phyloP scores from a whole-genome alignment of 371 early-diverging fungal genomes.

The Mucor sp. region DNA sequence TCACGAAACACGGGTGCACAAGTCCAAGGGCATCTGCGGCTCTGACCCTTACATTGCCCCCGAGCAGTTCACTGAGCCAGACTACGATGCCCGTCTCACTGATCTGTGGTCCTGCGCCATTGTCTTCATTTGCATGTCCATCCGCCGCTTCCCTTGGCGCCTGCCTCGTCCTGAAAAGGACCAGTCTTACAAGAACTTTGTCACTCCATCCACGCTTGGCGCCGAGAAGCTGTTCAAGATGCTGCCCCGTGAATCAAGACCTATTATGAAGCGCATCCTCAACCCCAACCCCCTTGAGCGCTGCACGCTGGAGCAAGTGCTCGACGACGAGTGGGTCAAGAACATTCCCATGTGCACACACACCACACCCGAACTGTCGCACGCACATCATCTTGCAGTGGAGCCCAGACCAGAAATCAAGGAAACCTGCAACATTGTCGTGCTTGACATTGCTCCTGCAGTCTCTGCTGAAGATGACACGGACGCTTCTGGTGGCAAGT shows the following conservation, averaged over 20 bases:
- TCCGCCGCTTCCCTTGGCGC: constrained; percentile 72
- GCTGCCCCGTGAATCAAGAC: constrained; percentile 46
- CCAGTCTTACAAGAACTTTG: constrained; percentile 48
- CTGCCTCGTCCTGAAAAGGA: constrained; percentile 49
- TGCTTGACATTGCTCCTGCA: constrained; percentile 4
- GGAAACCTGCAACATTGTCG: constrained; percentile 21
- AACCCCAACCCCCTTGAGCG: constrained; percentile 53
- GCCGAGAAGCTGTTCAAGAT: constrained; percentile 47
- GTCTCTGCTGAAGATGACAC: constrained; percentile 12
- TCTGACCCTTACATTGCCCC: constrained; percentile 66
- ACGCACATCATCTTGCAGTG: constrained; percentile 45
- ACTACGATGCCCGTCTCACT: constrained; percentile 61
- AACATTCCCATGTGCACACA: constrained; percentile 49
- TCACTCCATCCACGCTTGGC: constrained; percentile 32
- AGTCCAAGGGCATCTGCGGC: constrained; percentile 48
- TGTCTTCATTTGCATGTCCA: constrained; percentile 70
- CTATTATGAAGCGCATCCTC: constrained; percentile 47
- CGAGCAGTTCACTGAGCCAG: constrained; percentile 46
- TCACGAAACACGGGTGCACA: constrained; percentile 46
- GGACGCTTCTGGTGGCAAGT: not conserved
- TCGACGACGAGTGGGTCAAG: constrained; percentile 58
- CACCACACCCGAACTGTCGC: constrained; percentile 32
- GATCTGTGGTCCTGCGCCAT: constrained; percentile 79
- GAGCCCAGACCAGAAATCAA: constrained; percentile 25
- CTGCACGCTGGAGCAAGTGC: constrained; percentile 43